Base-by-base conservation (phyloP, 2,329 filamentous ascomycete species). In the Aspergillus neoniger region DNA sequence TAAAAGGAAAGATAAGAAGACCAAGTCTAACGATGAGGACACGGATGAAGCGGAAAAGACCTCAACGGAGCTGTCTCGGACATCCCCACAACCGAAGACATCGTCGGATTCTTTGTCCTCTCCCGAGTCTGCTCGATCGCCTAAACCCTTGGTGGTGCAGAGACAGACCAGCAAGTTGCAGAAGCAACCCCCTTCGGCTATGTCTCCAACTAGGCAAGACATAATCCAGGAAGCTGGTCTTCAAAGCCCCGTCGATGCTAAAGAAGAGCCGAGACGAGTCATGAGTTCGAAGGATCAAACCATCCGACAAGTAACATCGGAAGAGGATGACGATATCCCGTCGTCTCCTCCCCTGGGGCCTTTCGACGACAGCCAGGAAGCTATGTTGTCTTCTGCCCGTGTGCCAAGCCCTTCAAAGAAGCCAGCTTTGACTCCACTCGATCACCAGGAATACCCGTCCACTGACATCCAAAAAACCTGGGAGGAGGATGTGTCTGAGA, bases 81-180 rank as follows among this genome's bases (percentile, higher is more conserved):
- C 75, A 14, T 77, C 77, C 58, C 74, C 79, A 23, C 74, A 77
- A 30, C 75, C 79, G 3, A 82, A 81, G 67, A 75, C 77, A 23
- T 81, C 79, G 4, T 66, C 72, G 44, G 80, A 81, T 54, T 79
- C 76, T 10, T 56, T 78, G 19, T 73, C 70, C 17, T 67, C 71
- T 6, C 75, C 76, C 19, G 77, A 79, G n/a, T 65, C 70, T 17
- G 53, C 53, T 28, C 73, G 71, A 55, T 60, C 69, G 21, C 52
- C 68, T 4, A 76, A 74, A 50, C 66, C 69, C 23, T 65, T 72
- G 44, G 68, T 67, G 44, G 77, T 82, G 9, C 86, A 88, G 65
- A 82, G 86, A 61, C 82, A 85, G 58, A 76, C 85, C 3, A 86
- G 85, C 77, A 92, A 91, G 74, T 79, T 92, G 55, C 89, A 91